Percentiles rank a stretch among this genome's conserved stretches.
phyloP scores from a whole-genome alignment of 2,329 filamentous ascomycete species.

The Pyrenophora graminea region DNA sequence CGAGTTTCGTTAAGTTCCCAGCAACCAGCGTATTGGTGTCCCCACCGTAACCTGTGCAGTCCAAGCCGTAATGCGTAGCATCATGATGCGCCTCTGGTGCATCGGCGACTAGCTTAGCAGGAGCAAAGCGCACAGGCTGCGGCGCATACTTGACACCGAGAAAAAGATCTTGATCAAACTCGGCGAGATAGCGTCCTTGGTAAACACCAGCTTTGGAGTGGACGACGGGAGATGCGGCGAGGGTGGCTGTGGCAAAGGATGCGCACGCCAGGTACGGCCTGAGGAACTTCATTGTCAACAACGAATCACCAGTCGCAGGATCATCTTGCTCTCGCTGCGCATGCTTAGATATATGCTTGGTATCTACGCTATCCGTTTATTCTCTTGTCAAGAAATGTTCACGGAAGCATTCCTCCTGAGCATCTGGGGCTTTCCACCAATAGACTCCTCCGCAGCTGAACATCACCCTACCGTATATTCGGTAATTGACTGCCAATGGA shows the following conservation, averaged over 20 bases:
- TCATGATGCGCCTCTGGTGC: slow-evolving; percentile 20
- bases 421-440: slow-evolving; percentile 3
- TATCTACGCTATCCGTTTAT: too few species aligned
- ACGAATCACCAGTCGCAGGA: not conserved
- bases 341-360: too few species aligned
- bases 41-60: slow-evolving; percentile 34
- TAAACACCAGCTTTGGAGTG: slow-evolving; percentile 34
- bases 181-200: slow-evolving; percentile 31
- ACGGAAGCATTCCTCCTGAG: not conserved
- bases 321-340: too few species aligned
- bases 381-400: not conserved
- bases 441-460: not conserved
- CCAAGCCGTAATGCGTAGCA: slow-evolving; percentile 31
- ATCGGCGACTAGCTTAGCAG: slow-evolving; percentile 22
- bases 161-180: slow-evolving; percentile 38
- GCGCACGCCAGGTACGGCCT: not conserved
- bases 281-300: slow-evolving; percentile 8
- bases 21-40: slow-evolving; percentile 31
- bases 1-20: slow-evolving; percentile 28
- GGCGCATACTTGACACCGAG: slow-evolving; percentile 39
- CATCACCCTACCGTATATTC: too few species aligned
- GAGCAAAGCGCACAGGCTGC: slow-evolving; percentile 32
- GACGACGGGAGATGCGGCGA: slow-evolving; percentile 15
- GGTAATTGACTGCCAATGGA: not conserved
- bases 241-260: not conserved